Conservation (phyloP, 495 filamentous ascomycete genomes). For the Lepidopterella palustris region DNA sequence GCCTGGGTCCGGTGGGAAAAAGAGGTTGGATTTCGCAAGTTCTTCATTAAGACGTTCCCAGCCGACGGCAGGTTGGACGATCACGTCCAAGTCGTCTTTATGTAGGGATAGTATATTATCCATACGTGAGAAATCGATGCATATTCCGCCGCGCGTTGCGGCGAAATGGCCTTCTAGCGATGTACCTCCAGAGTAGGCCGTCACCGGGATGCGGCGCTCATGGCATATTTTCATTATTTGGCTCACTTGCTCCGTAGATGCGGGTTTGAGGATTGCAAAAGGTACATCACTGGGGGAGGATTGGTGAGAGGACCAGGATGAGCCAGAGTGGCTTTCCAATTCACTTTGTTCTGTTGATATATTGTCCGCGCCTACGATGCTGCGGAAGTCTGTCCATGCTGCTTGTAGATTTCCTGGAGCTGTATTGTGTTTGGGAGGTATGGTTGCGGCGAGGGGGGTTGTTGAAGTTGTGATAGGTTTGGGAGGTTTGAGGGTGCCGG, state of each 20-base stretch:
- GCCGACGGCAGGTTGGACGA: constrained; percentile 74
- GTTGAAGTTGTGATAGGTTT: constrained; percentile 64
- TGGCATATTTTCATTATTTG: constrained; percentile 72
- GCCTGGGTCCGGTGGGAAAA: constrained; percentile 80
- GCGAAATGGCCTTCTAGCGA: constrained; percentile 76
- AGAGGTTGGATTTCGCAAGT: constrained; percentile 58
- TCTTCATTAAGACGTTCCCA: constrained; percentile 75
- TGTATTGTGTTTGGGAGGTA: constrained; percentile 61
- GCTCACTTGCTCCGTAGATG: constrained; percentile 46
- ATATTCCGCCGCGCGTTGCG: constrained; percentile 67
- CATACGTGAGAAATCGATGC: constrained; percentile 72
- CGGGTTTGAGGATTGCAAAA: constrained; percentile 36
- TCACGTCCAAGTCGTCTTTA: constrained; percentile 69
- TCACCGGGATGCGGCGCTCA: constrained; percentile 61
- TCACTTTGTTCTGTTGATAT: constrained; percentile 69
- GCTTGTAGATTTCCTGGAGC: constrained; percentile 75
- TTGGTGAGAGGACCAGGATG: constrained; percentile 83
- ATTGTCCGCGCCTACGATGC: constrained; percentile 76
- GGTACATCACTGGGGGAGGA: constrained; percentile 26
- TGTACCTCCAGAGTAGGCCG: constrained; percentile 69
- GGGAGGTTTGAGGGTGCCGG: constrained; percentile 49
- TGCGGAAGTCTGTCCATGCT: constrained; percentile 85
- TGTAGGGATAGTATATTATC: constrained; percentile 63
- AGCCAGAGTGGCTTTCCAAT: constrained; percentile 65
- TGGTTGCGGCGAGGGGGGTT: constrained; percentile 54